These are phyloP conservation scores for Ganoderma sinense DNA, from an alignment of 1,284 basidiomycete genomes.

Conservation along the genomic window DNA sequence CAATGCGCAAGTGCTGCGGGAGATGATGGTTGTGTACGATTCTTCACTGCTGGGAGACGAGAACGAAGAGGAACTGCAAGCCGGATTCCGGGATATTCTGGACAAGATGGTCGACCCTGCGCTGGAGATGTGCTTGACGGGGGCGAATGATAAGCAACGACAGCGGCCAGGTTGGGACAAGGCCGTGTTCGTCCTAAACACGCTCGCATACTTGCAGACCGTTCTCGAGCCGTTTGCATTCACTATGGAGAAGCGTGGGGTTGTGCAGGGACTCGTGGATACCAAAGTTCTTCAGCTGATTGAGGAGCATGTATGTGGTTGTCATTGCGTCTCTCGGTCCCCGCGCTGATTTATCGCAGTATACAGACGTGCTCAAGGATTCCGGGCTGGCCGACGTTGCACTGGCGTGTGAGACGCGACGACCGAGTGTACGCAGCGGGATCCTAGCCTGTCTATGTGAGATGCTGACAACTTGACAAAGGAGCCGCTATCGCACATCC, in stretches of 20 bases:
- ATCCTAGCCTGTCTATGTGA: background rate
- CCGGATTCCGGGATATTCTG: constrained; percentile 75
- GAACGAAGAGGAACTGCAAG: constrained; percentile 52
- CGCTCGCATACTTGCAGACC: constrained; percentile 78
- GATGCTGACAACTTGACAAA: constrained; percentile 36
- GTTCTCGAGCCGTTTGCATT: constrained; percentile 80
- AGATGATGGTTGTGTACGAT: constrained; percentile 89
- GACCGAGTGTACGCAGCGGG: constrained; percentile 56
- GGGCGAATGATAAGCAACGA: constrained; percentile 71
- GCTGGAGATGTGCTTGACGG: constrained; percentile 76
- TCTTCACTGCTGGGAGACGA: constrained; percentile 78
- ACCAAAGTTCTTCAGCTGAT: constrained; percentile 71
- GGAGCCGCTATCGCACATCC: constrained; percentile 77
- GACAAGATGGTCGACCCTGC: constrained; percentile 87
- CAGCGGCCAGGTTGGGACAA: constrained; percentile 75
- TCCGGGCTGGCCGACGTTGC: constrained; percentile 78
- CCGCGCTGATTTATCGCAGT: constrained; percentile 53
- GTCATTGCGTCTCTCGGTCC: background rate
- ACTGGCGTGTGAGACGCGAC: constrained; percentile 61
- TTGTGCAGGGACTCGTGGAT: constrained; percentile 71
- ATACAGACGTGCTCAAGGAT: constrained; percentile 73
- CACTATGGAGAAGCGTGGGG: constrained; percentile 65
- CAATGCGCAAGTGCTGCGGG: constrained; percentile 82
- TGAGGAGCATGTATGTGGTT: constrained; percentile 79
- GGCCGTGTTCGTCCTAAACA: constrained; percentile 86